Base-by-base conservation (phyloP, 1,284 basidiomycete species). In the Fomitopsis schrenkii region DNA sequence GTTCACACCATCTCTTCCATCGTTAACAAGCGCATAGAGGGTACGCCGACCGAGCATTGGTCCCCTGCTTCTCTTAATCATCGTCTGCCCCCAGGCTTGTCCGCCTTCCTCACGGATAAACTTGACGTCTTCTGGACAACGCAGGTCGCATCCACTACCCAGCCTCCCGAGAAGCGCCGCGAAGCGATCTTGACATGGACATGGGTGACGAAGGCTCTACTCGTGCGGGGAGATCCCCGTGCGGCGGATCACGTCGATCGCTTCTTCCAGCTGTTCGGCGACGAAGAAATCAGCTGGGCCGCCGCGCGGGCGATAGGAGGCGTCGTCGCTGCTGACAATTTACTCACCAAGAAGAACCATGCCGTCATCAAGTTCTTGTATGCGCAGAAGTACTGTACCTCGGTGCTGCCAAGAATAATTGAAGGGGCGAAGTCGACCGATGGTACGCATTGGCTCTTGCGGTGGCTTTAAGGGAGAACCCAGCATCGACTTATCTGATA, bases 311-410 rank as follows among this genome's bases (percentile, higher is more conserved):
- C 86, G 0, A 77, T 97, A 46, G 90, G 91, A 1, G 75, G 85
- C 35, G 78, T 95, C 30, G 83, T 86, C 12, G 78, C 78, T 26
- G 67, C 78, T 4, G 88, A 91, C 65, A 72, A 76, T 12, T 73
- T 90, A n/a, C 71, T 95, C 62, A 88, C 84, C 6, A 95, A 94
- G 74, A 79, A 80, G 55, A 91, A 95, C 68, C 82, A 89, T 73
- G 85, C 91, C 2, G 81, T 90, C 6, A 78, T 93, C 41, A 90
- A 87, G 80, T 95, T 95, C 42, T 77, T 97, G 19, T 87, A 93
- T 74, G 86, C 88, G 38, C 97, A 99, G 73, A 93, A 89, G 73
- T 90, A 93, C 67, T 90, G 94, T 69, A 88, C 83, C 59, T 74
- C 76, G 28, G 78, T 95, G 7, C 77, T 98, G 14, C 94, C 95